Evolutionary conservation across 805 yeast genomes (phyloP), one percentile per base, ranked within the genome.

Genomic region (Schwanniomyces yamadae): DNA sequence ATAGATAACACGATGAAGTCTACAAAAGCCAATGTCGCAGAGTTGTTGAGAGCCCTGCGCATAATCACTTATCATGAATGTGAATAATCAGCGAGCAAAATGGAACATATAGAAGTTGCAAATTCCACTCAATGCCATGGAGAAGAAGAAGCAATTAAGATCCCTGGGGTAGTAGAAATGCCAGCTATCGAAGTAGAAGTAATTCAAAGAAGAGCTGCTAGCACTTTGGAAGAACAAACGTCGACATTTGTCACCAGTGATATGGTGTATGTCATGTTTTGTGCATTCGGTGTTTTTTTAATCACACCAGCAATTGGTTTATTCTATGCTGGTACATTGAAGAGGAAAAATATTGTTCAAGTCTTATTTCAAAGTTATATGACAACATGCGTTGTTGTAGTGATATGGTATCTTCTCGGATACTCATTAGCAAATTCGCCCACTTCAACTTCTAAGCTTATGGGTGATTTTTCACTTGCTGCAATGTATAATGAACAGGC

Each of bases 241-340:
- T 54, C 66, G 8, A 56, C 67, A 4, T 59, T 63, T 11, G 57
- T 45, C 23, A 48, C 70, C 1, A 65, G 70, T 6, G 79, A 75
- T 46, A 73, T 75, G 75, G 77, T 66, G 6, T 75, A 71, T 37
- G 64, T 73, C 13, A 31, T 71, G 56, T 60, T 70, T 40, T 69
- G 73, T 42, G 56, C 80, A 0, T 69, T 75, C 12, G 66, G 69
- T 6, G 77, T 78, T 13, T 69, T 67, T 50, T 57, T 71, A 34
- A 61, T 71, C 46, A 71, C 75, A 1, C 75, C 77, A 3, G 69
- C 59, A 12, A 69, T 71, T 48, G 73, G 71, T 23, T 46, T 71
- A 34, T 69, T 65, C 42, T 71, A 71, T 41, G 64, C 65, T n/a
- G 75, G 75, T 31, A 49, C 61, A 1, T 50, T 70, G 29, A 65